Conservation (phyloP, 2,329 filamentous ascomycete genomes). For the Madurella fahalii region DNA sequence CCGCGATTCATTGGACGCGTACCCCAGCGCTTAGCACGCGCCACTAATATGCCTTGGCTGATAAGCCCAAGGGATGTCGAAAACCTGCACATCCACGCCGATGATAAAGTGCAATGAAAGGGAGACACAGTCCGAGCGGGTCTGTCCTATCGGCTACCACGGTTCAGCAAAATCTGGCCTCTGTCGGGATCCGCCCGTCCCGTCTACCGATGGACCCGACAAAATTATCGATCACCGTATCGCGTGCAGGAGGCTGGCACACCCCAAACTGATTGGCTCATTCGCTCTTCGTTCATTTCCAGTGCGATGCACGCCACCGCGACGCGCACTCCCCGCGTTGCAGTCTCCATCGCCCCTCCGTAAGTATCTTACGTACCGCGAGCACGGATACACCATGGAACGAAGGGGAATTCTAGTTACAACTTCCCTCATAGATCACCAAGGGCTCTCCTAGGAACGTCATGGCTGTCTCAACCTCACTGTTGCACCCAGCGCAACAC, state of each 20-base stretch:
- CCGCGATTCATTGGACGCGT: slow-evolving; percentile 10
- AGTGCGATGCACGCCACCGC: not conserved
- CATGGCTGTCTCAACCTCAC: too few relatives aligned
- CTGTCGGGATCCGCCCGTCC: too few relatives aligned
- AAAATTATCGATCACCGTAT: not conserved
- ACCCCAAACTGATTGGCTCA: not conserved
- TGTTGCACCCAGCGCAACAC: too few relatives aligned
- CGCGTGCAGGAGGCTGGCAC: not conserved
- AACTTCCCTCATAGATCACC: too few relatives aligned
- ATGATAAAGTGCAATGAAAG: not conserved
- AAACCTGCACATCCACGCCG: not conserved
- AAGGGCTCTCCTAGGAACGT: too few relatives aligned
- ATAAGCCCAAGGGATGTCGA: not conserved
- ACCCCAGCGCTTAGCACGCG: slow-evolving; percentile 9
- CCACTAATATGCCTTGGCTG: slow-evolving; percentile 5
- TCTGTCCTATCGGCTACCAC: too few relatives aligned
- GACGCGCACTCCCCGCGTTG: not conserved
- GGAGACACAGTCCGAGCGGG: too few relatives aligned
- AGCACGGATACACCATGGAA: not conserved
- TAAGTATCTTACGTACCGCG: not conserved
- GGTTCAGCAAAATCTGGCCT: too few relatives aligned
- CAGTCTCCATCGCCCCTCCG: not conserved
- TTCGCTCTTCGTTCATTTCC: not conserved
- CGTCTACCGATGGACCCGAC: not conserved
- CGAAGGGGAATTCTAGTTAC: too few relatives aligned